phyloP scores from a whole-genome alignment of 257 asterid genomes.

The Fraxinus anomala region DNA sequence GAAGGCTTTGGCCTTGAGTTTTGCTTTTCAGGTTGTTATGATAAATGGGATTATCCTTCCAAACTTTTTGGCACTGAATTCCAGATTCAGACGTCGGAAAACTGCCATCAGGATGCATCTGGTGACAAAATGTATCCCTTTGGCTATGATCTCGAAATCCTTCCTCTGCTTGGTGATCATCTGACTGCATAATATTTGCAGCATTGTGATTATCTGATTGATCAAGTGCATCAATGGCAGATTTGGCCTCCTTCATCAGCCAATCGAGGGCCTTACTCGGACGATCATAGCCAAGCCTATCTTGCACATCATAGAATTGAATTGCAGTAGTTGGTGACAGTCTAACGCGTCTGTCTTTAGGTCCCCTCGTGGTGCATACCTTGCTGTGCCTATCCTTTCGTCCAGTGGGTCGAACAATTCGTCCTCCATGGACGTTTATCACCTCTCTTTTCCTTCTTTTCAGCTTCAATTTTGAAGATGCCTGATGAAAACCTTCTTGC shows the following conservation, averaged over 20 bases:
- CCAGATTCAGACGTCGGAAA: no score
- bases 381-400: slow-evolving; percentile 60
- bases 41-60: no score
- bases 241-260: slow-evolving; percentile 54
- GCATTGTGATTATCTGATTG: neutral
- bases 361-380: slow-evolving; percentile 52
- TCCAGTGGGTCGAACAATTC: slow-evolving; percentile 36
- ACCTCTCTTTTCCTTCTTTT: slow-evolving; percentile 27
- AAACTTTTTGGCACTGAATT: no score
- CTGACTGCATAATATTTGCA: neutral
- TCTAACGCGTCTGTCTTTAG: slow-evolving; percentile 51
- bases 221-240: slow-evolving; percentile 49
- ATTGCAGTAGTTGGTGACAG: slow-evolving; percentile 55
- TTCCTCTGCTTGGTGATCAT: neutral
- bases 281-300: slow-evolving; percentile 55
- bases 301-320: slow-evolving; percentile 64
- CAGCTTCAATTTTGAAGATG: slow-evolving; percentile 15
- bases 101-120: no score
- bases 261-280: slow-evolving; percentile 65
- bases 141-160: neutral
- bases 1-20: neutral
- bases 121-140: no score
- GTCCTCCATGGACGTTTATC: slow-evolving; percentile 28
- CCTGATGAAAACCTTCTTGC: slow-evolving; percentile 9
- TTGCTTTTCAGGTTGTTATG: no score